Percentiles rank a stretch among this genome's conserved stretches.
Conservation (phyloP, 176 grass and related monocot species). For the Paspalum notatum region DNA sequence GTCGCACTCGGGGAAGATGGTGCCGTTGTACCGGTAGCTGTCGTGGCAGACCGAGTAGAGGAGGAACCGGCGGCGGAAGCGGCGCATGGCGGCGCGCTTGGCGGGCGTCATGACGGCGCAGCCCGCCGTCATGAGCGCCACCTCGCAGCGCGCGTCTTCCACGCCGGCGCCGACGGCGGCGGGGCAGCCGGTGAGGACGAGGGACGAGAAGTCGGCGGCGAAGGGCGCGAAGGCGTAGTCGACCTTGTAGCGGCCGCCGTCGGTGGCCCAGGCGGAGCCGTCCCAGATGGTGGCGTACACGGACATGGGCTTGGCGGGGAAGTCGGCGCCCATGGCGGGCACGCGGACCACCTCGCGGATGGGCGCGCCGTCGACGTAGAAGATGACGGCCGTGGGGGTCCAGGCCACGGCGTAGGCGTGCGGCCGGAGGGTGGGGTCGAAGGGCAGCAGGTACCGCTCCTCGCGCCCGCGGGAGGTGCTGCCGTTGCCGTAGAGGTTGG, state of each 20-base stretch:
- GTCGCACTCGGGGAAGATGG: conserved; percentile 82
- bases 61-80: conserved; percentile 63
- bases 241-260: conserved; percentile 63
- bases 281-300: conserved; percentile 97
- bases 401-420: conserved; percentile 89
- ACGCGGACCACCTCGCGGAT: conserved; percentile 72
- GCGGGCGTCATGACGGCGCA: conserved; percentile 63
- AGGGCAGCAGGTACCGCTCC: conserved; percentile 83
- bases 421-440: conserved; percentile 55
- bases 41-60: conserved; percentile 86
- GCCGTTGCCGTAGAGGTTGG: conserved; percentile 86
- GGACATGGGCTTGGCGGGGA: conserved; percentile 88
- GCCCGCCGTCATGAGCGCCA: conserved; percentile 64
- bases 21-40: conserved; percentile 57
- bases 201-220: conserved; percentile 57
- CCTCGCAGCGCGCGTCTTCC: conserved; percentile 50
- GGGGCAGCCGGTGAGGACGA: conserved; percentile 64
- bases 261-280: conserved; percentile 87
- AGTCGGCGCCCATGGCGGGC: conserved; percentile 66
- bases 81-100: conserved; percentile 70
- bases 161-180: conserved; percentile 1
- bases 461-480: conserved; percentile 79
- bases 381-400: conserved; percentile 77
- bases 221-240: conserved; percentile 85
- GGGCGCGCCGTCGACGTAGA: conserved; percentile 74